Evolutionary conservation across 139 green algal genomes (phyloP).

Genomic region (Picochlorum sp.): DNA sequence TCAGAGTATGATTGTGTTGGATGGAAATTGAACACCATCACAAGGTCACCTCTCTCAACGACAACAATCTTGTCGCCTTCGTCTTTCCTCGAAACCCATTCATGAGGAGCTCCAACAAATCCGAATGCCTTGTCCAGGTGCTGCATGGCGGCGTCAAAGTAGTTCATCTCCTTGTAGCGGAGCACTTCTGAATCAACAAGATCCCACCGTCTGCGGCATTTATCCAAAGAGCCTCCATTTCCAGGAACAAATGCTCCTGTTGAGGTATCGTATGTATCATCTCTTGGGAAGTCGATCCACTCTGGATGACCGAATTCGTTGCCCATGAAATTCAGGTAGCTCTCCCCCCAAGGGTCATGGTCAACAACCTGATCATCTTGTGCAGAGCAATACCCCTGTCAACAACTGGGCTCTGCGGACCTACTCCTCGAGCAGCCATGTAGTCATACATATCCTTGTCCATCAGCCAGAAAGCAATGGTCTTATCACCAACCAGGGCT

Average conservation of each 20-base stretch:
- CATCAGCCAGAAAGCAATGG: constrained; percentile 99
- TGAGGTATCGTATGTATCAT: constrained; percentile 78
- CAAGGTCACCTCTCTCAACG: constrained; percentile 81
- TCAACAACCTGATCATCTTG: constrained; percentile 93
- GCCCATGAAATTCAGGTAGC: constrained; percentile 97
- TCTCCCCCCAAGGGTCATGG: constrained; percentile 84
- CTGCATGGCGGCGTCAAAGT: constrained; percentile 88
- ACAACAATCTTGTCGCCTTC: constrained; percentile 94
- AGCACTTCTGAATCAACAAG: constrained; percentile 59
- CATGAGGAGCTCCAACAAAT: constrained; percentile 72
- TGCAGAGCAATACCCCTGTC: constrained; percentile 94
- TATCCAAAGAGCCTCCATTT: constrained; percentile 88
- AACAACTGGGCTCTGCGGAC: constrained; percentile 37
- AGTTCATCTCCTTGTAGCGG: constrained; percentile 79
- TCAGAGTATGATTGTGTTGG: constrained; percentile 77
- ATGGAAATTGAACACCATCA: constrained; percentile 99
- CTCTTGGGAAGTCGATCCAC: constrained; percentile 99
- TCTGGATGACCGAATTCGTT: constrained; percentile 95
- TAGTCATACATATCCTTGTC: constrained; percentile 96
- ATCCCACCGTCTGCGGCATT: constrained; percentile 92
- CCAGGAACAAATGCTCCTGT: constrained; percentile 78
- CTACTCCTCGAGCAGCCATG: constrained; percentile 59
- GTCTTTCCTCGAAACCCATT: constrained; percentile 69
- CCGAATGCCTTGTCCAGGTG: constrained; percentile 90
- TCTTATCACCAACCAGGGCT: constrained; percentile 95